These are phyloP conservation scores for Tylopilus subfusipes DNA, from an alignment of 768 basidiomycete species.

Conservation along the genomic window DNA sequence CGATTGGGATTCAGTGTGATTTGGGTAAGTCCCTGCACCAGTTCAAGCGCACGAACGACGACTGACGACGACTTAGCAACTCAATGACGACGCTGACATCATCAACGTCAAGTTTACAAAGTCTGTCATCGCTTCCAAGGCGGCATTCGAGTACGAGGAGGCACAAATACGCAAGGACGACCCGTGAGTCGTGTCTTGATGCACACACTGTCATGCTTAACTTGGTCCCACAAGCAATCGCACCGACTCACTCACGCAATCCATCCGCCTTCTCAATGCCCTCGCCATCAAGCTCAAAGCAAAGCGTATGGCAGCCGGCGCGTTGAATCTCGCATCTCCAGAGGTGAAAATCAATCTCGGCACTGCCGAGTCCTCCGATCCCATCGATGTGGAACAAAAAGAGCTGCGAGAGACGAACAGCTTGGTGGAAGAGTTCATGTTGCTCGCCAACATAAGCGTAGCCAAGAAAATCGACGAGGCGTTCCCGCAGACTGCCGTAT, in stretches of 20 bases:
- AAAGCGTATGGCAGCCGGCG: constrained; percentile 91
- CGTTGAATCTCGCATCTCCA: constrained; percentile 94
- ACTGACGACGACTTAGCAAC: constrained; percentile 54
- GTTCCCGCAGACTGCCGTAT: constrained; percentile 93
- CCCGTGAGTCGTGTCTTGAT: constrained; percentile 47
- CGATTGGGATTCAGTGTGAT: constrained; percentile 92
- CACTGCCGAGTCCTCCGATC: constrained; percentile 89
- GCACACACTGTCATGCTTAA: not conserved
- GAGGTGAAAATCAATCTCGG: constrained; percentile 98
- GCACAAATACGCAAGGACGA: constrained; percentile 95
- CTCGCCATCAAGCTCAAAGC: constrained; percentile 84
- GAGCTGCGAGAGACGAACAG: constrained; percentile 90
- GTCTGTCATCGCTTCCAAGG: constrained; percentile 94
- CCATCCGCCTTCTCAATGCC: constrained; percentile 84
- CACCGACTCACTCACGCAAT: constrained; percentile 77
- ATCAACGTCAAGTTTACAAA: constrained; percentile 90
- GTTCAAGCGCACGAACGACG: not conserved
- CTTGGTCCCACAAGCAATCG: constrained; percentile 47
- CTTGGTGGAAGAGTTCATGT: constrained; percentile 98
- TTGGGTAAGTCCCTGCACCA: constrained; percentile 59
- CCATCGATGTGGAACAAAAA: constrained; percentile 97
- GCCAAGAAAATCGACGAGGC: constrained; percentile 88
- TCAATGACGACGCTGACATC: constrained; percentile 85
- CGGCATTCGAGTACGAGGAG: constrained; percentile 95
- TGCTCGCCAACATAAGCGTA: constrained; percentile 94